Evolutionary conservation across 2,329 filamentous ascomycete species (phyloP).

Genomic region (Exophiala mesophila): DNA sequence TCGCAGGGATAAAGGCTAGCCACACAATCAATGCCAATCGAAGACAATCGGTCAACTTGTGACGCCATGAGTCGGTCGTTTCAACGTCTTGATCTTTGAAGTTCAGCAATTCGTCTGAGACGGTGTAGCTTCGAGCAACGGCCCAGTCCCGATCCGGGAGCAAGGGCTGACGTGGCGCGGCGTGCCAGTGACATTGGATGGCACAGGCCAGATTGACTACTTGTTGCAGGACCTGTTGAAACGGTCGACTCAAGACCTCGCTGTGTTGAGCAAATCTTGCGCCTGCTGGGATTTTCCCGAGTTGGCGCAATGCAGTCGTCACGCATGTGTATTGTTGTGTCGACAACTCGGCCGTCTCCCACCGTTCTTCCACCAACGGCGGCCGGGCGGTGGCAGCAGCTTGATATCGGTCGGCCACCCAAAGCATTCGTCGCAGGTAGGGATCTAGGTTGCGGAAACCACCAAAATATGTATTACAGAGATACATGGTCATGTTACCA

Average conservation of each 20-base stretch:
- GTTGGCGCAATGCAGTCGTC: constrained; percentile 4
- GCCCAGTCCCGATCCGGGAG: constrained; percentile 14
- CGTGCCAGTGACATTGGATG: constrained; percentile 12
- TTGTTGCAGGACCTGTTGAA: constrained; percentile 2
- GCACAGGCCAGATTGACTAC: constrained; percentile 12
- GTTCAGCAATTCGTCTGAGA: constrained; percentile 11
- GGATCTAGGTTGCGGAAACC: constrained; percentile 14
- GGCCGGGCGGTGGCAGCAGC: constrained; percentile 13
- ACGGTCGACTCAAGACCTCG: constrained; percentile 8
- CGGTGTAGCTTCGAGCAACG: constrained; percentile 10
- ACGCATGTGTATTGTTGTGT: constrained; percentile 6
- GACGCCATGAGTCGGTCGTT: neutral
- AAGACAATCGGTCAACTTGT: constrained; percentile 10
- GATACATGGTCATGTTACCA: constrained; percentile 13
- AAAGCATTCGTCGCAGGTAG: constrained; percentile 16
- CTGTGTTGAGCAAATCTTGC: constrained; percentile 4
- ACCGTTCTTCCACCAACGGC: constrained; percentile 11
- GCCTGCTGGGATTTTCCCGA: constrained; percentile 8
- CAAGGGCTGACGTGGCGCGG: neutral
- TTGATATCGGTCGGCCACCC: constrained; percentile 16
- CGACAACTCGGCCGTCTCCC: constrained; percentile 11
- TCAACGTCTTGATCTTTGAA: constrained; percentile 3
- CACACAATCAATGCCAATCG: constrained; percentile 15
- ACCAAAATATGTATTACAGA: constrained; percentile 11
- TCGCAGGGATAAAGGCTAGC: constrained; percentile 14